These are phyloP conservation scores for Stylonectria norvegica DNA, from an alignment of 2,329 filamentous ascomycete genomes.

Conservation along the genomic window DNA sequence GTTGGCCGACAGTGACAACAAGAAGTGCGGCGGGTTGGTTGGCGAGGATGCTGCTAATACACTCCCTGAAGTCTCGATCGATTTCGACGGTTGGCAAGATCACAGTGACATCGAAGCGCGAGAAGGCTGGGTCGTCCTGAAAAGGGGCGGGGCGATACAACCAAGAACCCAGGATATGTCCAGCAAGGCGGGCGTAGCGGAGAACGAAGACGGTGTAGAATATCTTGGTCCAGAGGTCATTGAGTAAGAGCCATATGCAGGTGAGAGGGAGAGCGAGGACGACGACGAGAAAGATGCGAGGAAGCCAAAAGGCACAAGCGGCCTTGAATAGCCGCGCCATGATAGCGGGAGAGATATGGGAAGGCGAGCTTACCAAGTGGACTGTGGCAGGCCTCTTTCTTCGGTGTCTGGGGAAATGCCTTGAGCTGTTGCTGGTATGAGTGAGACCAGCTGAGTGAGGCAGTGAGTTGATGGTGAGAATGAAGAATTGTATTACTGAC, in stretches of 20 bases:
- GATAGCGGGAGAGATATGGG: too few species aligned
- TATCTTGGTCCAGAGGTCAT: constrained; percentile 13
- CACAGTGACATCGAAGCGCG: constrained; percentile 43
- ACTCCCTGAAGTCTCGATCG: constrained; percentile 39
- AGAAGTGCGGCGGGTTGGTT: constrained; percentile 39
- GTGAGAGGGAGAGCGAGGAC: background rate
- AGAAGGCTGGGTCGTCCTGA: constrained; percentile 28
- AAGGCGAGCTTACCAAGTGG: too few species aligned
- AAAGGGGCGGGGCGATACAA: constrained; percentile 36
- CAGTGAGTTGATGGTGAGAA: too few species aligned
- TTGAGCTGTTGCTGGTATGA: too few species aligned
- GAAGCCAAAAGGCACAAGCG: constrained; percentile 3
- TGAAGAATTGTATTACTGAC: too few species aligned
- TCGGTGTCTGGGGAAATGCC: too few species aligned
- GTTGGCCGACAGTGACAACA: constrained; percentile 43
- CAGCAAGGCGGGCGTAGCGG: constrained; percentile 45
- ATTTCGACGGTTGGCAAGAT: constrained; percentile 52
- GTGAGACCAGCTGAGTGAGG: too few species aligned
- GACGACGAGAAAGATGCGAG: constrained; percentile 3
- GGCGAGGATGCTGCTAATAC: constrained; percentile 37
- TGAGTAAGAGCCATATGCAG: constrained; percentile 12
- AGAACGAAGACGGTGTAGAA: constrained; percentile 31
- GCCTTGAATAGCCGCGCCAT: too few species aligned
- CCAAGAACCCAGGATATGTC: constrained; percentile 40
- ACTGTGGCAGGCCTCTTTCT: too few species aligned